A percentile compares a stretch with the other conserved stretches of the same genome.
Conservation (phyloP, 2,329 filamentous ascomycete genomes). For the Incumbomyces lentus region DNA sequence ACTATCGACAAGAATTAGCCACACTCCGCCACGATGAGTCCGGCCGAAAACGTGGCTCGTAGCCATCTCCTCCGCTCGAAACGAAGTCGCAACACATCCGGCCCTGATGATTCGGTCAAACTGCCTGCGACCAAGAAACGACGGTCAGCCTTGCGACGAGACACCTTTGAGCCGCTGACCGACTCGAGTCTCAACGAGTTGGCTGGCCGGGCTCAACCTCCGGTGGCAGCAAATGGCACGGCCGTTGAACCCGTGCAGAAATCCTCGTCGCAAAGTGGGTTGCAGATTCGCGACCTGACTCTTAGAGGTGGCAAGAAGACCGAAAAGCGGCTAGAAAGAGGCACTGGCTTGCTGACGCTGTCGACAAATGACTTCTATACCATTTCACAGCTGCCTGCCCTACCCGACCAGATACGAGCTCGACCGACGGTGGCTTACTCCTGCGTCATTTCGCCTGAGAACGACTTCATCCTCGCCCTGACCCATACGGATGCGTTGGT, state of each 20-base stretch:
- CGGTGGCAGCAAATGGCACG: constrained; percentile 14
- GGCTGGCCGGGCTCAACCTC: constrained; percentile 15
- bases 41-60: constrained; percentile 17
- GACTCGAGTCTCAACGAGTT: constrained; percentile 20
- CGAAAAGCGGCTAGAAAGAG: constrained; percentile 25
- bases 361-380: constrained; percentile 76
- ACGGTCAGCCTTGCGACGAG: constrained; percentile 32
- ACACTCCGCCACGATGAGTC: constrained; percentile 19
- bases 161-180: constrained; percentile 24
- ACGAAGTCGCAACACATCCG: constrained; percentile 21
- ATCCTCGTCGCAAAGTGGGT: constrained; percentile 7
- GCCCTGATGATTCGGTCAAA: constrained; percentile 36
- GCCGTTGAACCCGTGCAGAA: constrained; percentile 6
- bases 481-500: constrained; percentile 74
- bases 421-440: constrained; percentile 48
- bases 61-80: constrained; percentile 21
- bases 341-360: constrained; percentile 28
- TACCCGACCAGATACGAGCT: constrained; percentile 65
- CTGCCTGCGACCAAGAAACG: constrained; percentile 38
- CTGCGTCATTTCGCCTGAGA: constrained; percentile 54
- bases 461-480: constrained; percentile 67
- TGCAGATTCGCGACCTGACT: constrained; percentile 26
- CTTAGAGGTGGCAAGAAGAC: constrained; percentile 29
- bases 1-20: background rate
- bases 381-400: constrained; percentile 71